Evolutionary conservation across 2,329 filamentous ascomycete species (phyloP), one percentile per base, ranked within the genome.

Genomic region (Ceratocystis eucalypticola): DNA sequence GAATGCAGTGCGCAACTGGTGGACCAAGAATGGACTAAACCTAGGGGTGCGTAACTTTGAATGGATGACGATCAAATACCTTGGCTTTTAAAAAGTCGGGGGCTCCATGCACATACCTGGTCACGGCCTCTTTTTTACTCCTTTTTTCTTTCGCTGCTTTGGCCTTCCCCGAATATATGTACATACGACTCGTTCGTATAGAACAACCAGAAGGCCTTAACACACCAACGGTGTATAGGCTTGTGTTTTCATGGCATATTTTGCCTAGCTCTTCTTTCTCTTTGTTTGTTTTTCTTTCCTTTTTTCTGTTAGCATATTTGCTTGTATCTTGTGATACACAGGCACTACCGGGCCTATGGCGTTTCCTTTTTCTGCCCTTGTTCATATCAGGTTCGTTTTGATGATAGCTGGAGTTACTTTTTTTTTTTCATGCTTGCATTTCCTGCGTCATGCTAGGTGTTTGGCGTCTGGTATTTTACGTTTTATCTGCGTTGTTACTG

Each of bases 11-110:
- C 80, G 89, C 66, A 80, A 82, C 69, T 97, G 93, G 93, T 97
- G 93, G 93, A 88, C 89, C 28, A 78, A 81, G 70, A 93, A 94
- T 71, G 91, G 90, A 0, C 77, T 95, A 69, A 93, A 94, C 72
- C 75, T 95, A 64, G 88, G 89, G 1, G 80, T 94, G 50, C 86
- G 88, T 2, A 93, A 90, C 50, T 91, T 88, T 70, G 91, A 95
- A 74, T 95, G 90, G 91, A 91, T 94, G 85, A 88, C 88, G 76
- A 84, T 86, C 20, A 88, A 88, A 75, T 84, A 87, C 69, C 76
- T 95, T 69, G 88, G 73, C 70, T 57, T 67, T 20, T 53, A 37
- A 30, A 10, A 22, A 15, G 20, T 5, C 7, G 7, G 22, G 8
- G 5, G 48, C 48, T 20, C 48, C n/a, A 30, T 7, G 12, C 50